These are phyloP conservation scores for Pseudocercospora cruenta DNA, from an alignment of 2,329 filamentous ascomycete species.

Conservation along the genomic window DNA sequence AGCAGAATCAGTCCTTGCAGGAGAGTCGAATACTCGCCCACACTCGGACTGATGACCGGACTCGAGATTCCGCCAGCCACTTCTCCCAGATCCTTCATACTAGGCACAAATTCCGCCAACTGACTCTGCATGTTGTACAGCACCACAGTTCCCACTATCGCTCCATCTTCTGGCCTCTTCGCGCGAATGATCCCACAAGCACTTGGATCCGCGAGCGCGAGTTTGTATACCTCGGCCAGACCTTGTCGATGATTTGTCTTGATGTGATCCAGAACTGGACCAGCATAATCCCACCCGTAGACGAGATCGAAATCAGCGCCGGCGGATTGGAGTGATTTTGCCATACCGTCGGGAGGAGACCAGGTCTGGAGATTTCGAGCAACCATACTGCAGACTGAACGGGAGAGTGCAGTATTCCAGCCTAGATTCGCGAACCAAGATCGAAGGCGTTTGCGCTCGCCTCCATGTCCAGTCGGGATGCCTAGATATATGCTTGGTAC, in stretches of 20 bases:
- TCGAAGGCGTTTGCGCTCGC: conserved; percentile 64
- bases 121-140: conserved; percentile 73
- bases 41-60: conserved; percentile 71
- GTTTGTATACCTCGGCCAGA: conserved; percentile 76
- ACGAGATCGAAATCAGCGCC: conserved; percentile 82
- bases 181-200: conserved; percentile 82
- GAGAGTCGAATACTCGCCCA: conserved; percentile 69
- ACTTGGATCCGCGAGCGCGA: conserved; percentile 71
- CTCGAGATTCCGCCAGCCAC: conserved; percentile 77
- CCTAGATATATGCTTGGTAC: conserved; percentile 87
- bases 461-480: conserved; percentile 69
- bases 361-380: conserved; percentile 74
- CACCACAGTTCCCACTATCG: conserved; percentile 77
- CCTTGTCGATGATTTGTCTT: conserved; percentile 75
- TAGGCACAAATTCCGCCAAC: conserved; percentile 71
- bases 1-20: conserved; percentile 80
- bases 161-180: conserved; percentile 68
- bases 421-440: conserved; percentile 88
- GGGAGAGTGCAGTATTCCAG: conserved; percentile 74
- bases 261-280: conserved; percentile 74
- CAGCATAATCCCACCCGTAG: conserved; percentile 75
- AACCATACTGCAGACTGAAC: conserved; percentile 70
- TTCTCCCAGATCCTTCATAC: conserved; percentile 62
- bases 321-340: conserved; percentile 71
- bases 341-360: conserved; percentile 75